These are phyloP conservation scores for Lasiodiplodia citricola DNA, from an alignment of 2,329 filamentous ascomycete genomes.

Conservation along the genomic window DNA sequence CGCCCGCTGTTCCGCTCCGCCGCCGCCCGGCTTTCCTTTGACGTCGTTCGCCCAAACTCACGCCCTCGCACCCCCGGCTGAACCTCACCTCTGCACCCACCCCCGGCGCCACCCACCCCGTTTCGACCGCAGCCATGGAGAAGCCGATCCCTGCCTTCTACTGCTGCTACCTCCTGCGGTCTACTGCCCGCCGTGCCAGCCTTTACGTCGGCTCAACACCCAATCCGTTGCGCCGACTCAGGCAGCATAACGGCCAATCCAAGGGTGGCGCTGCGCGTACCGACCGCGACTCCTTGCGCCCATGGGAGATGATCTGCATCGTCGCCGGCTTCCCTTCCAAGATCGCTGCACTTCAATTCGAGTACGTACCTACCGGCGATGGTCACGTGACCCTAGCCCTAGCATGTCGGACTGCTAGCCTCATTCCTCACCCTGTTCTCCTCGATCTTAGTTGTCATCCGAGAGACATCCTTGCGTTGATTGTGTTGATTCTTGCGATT, in stretches of 20 bases:
- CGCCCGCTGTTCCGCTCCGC: constrained; percentile 8
- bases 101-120: not conserved
- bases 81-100: not conserved
- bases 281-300: constrained; percentile 68
- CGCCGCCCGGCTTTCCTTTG: constrained; percentile 1
- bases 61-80: not conserved
- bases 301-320: constrained; percentile 81
- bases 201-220: constrained; percentile 93
- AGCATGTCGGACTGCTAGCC: not conserved
- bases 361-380: constrained; percentile 62
- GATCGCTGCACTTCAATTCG: constrained; percentile 89
- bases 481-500: not conserved
- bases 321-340: constrained; percentile 89
- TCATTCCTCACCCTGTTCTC: not conserved
- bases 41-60: constrained; percentile 14
- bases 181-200: constrained; percentile 68
- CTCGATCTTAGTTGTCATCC: not conserved
- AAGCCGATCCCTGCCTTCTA: constrained; percentile 83
- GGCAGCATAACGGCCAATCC: constrained; percentile 86
- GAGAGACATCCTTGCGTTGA: not conserved
- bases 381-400: constrained; percentile 5
- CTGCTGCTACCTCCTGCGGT: constrained; percentile 89
- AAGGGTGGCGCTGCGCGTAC: constrained; percentile 85
- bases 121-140: constrained; percentile 42
- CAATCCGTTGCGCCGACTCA: constrained; percentile 80